Conservation (phyloP, 306 rosid genomes). For the Vigna mungo region DNA sequence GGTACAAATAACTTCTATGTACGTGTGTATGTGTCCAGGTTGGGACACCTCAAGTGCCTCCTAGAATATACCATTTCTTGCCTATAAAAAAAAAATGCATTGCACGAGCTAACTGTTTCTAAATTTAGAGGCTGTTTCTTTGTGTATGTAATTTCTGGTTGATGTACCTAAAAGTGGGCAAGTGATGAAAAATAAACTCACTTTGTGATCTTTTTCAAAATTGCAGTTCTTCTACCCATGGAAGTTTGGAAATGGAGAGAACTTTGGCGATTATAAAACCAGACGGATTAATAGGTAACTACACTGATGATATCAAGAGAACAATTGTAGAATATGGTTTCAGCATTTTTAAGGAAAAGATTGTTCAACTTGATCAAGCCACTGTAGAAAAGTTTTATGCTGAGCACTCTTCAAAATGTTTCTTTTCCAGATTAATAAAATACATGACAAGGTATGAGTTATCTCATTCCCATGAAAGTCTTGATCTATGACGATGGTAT, state of each 20-base stretch:
- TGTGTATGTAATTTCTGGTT: slow-evolving; percentile 7
- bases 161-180: neutral
- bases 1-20: no score
- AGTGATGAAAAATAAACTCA: neutral
- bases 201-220: slow-evolving; percentile 13
- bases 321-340: slow-evolving; percentile 67
- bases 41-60: no score
- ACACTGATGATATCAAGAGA: slow-evolving; percentile 64
- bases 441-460: slow-evolving; percentile 95
- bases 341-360: slow-evolving; percentile 57
- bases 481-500: slow-evolving; percentile 15
- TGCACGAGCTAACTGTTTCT: neutral
- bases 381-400: slow-evolving; percentile 66
- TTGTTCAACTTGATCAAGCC: slow-evolving; percentile 67
- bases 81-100: neutral
- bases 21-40: no score
- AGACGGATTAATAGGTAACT: slow-evolving; percentile 77
- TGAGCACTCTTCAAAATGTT: slow-evolving; percentile 75
- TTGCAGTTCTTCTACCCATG: slow-evolving; percentile 57
- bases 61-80: no score
- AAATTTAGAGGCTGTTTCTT: neutral
- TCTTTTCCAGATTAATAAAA: slow-evolving; percentile 67
- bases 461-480: slow-evolving; percentile 26
- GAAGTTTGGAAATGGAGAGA: slow-evolving; percentile 49
- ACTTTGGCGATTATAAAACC: slow-evolving; percentile 88